Base-by-base conservation (phyloP, 345 rosid species). In the Pistacia integerrima region DNA sequence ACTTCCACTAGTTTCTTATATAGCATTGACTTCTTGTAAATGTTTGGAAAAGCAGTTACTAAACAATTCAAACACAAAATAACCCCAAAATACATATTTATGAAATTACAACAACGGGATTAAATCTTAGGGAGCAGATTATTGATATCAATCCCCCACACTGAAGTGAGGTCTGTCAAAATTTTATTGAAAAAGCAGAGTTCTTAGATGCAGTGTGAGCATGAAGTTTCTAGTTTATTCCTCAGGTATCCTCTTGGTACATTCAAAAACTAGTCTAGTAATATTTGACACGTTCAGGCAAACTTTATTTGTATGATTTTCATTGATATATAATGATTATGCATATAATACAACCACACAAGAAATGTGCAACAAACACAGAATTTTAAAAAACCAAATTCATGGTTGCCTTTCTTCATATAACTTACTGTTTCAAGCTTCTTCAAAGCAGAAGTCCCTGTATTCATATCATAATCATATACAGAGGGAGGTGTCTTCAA, bases 381-480 rank as follows among this genome's bases (percentile, higher is more conserved):
- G 17, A 51, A 51, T 18, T 36, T 12, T n/a, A 54, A 64, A 35
- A 8, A 20, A 64, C 49, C n/a, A 54, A 41, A 54, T 33, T 30
- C 49, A 5, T 64, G 11, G 28, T 52, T 9, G 4, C 55, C 38
- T 54, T 41, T 64, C 11, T 65, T 36, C 14, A 5, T 14, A 67
- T 70, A 75, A 73, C 97, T 90, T 87, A 96, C 94, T 25, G 90
- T 81, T 69, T 92, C 94, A 77, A 88, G 82, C 87, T 92, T 96
- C 97, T 93, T 92, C 83, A 85, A 70, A 78, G 88, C 97, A 72
- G 91, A 88, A 81, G 72, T 80, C 64, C 93, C 93, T 18, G 82
- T 85, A 64, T 89, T 84, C 97, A 96, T 88, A 76, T 93, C 97
- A 78, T 92, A 88, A 78, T 91, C 93, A 33, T 91, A 92, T n/a